Conservation (phyloP, 805 yeast genomes). For the Nakazawaea molendinolei region DNA sequence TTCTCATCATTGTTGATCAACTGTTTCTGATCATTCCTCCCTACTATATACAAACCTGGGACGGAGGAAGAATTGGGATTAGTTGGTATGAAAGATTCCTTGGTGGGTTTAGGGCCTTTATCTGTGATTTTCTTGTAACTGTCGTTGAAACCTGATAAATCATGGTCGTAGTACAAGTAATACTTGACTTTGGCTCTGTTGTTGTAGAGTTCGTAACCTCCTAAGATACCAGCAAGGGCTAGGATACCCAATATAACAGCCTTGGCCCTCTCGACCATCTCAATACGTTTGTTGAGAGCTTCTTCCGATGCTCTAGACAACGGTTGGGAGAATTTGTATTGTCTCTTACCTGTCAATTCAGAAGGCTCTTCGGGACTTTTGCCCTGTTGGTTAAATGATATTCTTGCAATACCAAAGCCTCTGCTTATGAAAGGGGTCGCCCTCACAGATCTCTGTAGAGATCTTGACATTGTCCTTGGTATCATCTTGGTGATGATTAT, state of each 20-base stretch:
- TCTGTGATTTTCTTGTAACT: constrained; percentile 26
- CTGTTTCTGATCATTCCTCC: constrained; percentile 40
- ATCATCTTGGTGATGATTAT: too few relatives aligned
- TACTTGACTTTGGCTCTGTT: constrained; percentile 35
- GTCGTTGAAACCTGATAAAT: constrained; percentile 30
- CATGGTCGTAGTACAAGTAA: constrained; percentile 26
- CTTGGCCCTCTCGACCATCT: constrained; percentile 35
- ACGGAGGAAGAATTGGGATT: constrained; percentile 31
- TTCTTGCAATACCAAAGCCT: not conserved
- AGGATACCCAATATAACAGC: constrained; percentile 37
- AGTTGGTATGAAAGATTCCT: constrained; percentile 19
- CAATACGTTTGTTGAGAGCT: constrained; percentile 27
- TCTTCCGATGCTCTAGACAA: constrained; percentile 8
- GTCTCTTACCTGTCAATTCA: too few relatives aligned
- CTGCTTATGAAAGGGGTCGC: too few relatives aligned
- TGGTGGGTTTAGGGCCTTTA: constrained; percentile 16
- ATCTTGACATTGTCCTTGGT: too few relatives aligned
- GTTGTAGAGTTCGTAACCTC: constrained; percentile 31
- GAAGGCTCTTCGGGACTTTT: not conserved
- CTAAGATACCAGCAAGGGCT: constrained; percentile 31
- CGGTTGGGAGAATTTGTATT: constrained; percentile 1
- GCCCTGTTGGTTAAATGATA: too few relatives aligned
- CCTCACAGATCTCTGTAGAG: too few relatives aligned
- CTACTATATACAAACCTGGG: constrained; percentile 64
- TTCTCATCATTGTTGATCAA: constrained; percentile 21